Base-by-base conservation (phyloP, 371 early-diverging fungal genomes). In the Amoeboaphelidium protococcarum region DNA sequence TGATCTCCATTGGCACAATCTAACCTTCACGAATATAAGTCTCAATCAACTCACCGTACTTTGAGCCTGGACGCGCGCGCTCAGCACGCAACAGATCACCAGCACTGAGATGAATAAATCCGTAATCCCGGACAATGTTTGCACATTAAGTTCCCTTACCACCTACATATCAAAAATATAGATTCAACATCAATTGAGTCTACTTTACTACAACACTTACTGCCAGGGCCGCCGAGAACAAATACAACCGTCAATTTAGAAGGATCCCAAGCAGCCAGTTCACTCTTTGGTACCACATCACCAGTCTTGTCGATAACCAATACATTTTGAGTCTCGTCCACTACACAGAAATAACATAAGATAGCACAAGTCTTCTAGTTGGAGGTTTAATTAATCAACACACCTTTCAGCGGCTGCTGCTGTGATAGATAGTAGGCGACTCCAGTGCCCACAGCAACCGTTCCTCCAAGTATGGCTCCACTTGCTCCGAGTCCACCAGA, bases 1-100 rank as follows among this genome's bases (percentile, higher is more conserved):
- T 13, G 21, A 41, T 13, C 42, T 62, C 71, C 61, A 60, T 66
- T 2, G 73, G 69, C 6, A 77, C 75, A 37, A 78, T 67, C 52
- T 68, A 58, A 1, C 81, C 81, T 37, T 69, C 60, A 42, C 59
- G 59, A 64, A 74, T 70, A 41, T 64, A 51, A 10, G 54, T 42
- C 40, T 65, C 61, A 16, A 76, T 57, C 48, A 67, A 60, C 41
- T 59, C 48, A 6, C 66, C 72, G 4, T 67, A 46, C 10, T 57
- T 55, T 1, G 71, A 61, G 0, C 64, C 67, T 19, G 50, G 55
- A 19, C 87, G 75, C 23, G 57, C 46, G 26, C 69, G 68, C 52
- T 74, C 72, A 10, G 58, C 60, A 4, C 82, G 56, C 23, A 82
- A 58, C 31, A 80, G 54, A 50, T 80, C 79, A 13, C 80, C 82